Evolutionary conservation across 176 grass and related monocot genomes (phyloP).

Genomic region (Pontederia paniculata): DNA sequence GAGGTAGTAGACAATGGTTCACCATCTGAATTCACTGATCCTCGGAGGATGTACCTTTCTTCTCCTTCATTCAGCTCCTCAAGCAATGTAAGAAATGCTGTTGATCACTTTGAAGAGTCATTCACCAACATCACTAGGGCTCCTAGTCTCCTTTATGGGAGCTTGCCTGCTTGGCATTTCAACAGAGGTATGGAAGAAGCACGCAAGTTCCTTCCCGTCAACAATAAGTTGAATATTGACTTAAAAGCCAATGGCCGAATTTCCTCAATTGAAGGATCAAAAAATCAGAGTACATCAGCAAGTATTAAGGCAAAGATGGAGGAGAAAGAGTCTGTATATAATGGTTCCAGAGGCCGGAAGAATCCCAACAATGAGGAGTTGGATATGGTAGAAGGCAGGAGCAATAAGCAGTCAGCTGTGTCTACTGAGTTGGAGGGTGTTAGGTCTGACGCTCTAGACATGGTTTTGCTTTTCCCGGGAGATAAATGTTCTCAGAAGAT

Average conservation of each 20-base stretch:
- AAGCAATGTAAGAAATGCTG: slow-evolving; percentile 9
- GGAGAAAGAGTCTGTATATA: slow-evolving; percentile 27
- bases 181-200: slow-evolving; percentile 74
- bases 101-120: slow-evolving; percentile 37
- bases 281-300: slow-evolving; percentile 12
- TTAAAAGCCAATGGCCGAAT: slow-evolving; percentile 27
- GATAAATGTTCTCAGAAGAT: slow-evolving; percentile 41
- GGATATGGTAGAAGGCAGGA: slow-evolving; percentile 75
- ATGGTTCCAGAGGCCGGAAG: slow-evolving; percentile 24
- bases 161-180: slow-evolving; percentile 88
- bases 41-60: slow-evolving; percentile 3
- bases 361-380: slow-evolving; percentile 60
- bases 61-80: slow-evolving; percentile 17
- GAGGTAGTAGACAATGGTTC: slow-evolving; percentile 21
- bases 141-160: slow-evolving; percentile 63
- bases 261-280: slow-evolving; percentile 17
- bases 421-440: slow-evolving; percentile 47
- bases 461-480: slow-evolving; percentile 48
- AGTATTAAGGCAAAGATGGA: slow-evolving; percentile 24
- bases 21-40: slow-evolving; percentile 2
- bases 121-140: slow-evolving; percentile 41
- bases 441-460: slow-evolving; percentile 76
- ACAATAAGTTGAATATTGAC: slow-evolving; percentile 34
- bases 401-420: slow-evolving; percentile 66
- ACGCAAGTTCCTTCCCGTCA: slow-evolving; percentile 45